These are phyloP conservation scores for Podaxis sp. DNA, from an alignment of 768 basidiomycete genomes.

Conservation along the genomic window DNA sequence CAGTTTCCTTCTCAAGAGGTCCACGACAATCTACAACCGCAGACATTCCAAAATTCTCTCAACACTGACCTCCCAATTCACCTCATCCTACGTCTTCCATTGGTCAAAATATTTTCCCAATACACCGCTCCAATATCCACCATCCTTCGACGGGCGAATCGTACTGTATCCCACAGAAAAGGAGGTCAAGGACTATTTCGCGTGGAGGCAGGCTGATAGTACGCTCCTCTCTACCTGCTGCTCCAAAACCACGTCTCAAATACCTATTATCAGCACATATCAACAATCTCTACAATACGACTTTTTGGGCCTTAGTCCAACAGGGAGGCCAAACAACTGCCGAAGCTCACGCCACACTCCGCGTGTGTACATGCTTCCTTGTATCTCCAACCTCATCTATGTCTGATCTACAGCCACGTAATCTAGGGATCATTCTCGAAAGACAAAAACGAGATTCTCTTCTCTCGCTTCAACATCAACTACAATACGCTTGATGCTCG, in stretches of 20 bases:
- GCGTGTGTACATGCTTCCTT: conserved; percentile 38
- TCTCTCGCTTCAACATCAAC: conserved; percentile 77
- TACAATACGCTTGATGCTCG: conserved; percentile 73
- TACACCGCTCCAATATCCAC: conserved; percentile 70
- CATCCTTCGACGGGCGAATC: conserved; percentile 89
- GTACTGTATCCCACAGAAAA: conserved; percentile 72
- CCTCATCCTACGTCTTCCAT: conserved; percentile 82
- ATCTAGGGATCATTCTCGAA: conserved; percentile 81
- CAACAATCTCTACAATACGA: conserved; percentile 96
- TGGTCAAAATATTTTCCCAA: conserved; percentile 82
- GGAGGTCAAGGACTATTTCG: conserved; percentile 86
- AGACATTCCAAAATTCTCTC: conserved; percentile 84
- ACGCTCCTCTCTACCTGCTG: conserved; percentile 26
- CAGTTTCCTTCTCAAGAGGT: conserved; percentile 83
- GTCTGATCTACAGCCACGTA: background rate
- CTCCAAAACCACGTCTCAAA: background rate
- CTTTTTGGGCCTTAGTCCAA: conserved; percentile 90
- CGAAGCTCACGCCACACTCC: conserved; percentile 78
- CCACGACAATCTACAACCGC: conserved; percentile 77
- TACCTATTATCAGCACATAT: conserved; percentile 69
- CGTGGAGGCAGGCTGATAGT: conserved; percentile 98
- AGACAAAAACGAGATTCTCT: conserved; percentile 90
- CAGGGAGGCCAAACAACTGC: conserved; percentile 73
- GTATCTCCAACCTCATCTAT: background rate
- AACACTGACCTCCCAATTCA: conserved; percentile 81